Percentiles rank a stretch among this genome's conserved stretches.
These are phyloP conservation scores for Epichloe festucae DNA, from an alignment of 2,329 filamentous ascomycete species.

Conservation along the genomic window DNA sequence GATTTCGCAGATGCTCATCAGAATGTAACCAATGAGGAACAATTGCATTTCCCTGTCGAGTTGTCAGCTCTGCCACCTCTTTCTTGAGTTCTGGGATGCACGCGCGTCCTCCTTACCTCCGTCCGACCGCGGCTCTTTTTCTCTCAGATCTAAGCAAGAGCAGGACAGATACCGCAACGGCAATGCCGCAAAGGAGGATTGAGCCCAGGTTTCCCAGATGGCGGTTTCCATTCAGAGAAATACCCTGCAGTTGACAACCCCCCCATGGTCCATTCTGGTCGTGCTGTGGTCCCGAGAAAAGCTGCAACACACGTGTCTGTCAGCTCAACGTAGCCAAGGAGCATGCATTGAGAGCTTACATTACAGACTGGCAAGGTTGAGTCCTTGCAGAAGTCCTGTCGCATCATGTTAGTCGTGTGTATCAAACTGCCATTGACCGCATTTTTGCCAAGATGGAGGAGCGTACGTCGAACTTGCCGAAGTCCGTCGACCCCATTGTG, in stretches of 20 bases:
- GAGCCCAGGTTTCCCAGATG: constrained; percentile 83
- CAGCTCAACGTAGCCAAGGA: constrained; percentile 3
- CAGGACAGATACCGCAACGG: constrained; percentile 54
- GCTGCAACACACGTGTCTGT: constrained; percentile 10
- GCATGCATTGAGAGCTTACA: constrained; percentile 37
- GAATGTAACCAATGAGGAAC: constrained; percentile 74
- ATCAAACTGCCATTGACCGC: neutral
- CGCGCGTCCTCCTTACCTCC: constrained; percentile 48
- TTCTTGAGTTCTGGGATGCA: neutral
- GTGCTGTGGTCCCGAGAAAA: constrained; percentile 45
- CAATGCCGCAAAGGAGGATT: constrained; percentile 67
- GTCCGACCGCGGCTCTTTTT: constrained; percentile 86
- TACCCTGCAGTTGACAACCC: constrained; percentile 68
- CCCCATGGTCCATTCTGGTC: constrained; percentile 48
- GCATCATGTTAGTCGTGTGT: constrained; percentile 14
- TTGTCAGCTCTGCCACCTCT: constrained; percentile 5
- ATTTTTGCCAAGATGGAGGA: neutral
- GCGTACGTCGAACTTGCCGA: constrained; percentile 46
- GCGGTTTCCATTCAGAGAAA: constrained; percentile 50
- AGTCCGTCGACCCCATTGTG: constrained; percentile 47
- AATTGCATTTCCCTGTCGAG: constrained; percentile 82
- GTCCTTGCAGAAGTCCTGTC: constrained; percentile 69
- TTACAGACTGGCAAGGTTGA: constrained; percentile 76
- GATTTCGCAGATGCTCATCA: constrained; percentile 90
- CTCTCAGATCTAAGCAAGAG: constrained; percentile 70